These are phyloP conservation scores for Mucor indicus DNA, from an alignment of 371 early-diverging fungal species.

Conservation along the genomic window DNA sequence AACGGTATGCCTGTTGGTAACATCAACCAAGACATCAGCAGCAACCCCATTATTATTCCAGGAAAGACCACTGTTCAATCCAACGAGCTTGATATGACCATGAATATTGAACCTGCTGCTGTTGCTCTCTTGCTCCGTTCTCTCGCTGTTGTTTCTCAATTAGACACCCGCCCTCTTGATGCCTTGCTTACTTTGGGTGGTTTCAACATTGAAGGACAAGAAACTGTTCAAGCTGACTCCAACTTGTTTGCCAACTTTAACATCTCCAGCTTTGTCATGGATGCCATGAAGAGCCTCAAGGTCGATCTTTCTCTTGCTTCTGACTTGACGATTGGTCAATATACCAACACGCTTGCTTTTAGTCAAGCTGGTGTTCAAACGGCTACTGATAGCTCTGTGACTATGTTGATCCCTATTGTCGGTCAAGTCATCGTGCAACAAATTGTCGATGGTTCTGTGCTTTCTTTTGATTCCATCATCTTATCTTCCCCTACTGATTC, in stretches of 20 bases:
- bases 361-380: slow-evolving; percentile 48
- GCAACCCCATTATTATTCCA: slow-evolving; percentile 36
- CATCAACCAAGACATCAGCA: slow-evolving; percentile 46
- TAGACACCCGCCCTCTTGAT: slow-evolving; percentile 49
- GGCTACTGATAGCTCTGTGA: slow-evolving; percentile 43
- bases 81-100: slow-evolving; percentile 27
- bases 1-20: slow-evolving; percentile 51
- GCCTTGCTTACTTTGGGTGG: slow-evolving; percentile 48
- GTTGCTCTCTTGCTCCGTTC: slow-evolving; percentile 46
- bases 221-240: slow-evolving; percentile 35
- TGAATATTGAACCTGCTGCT: slow-evolving; percentile 47
- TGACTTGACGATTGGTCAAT: slow-evolving; percentile 51
- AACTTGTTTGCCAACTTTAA: slow-evolving; percentile 46
- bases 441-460: slow-evolving; percentile 49
- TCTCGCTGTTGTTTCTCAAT: slow-evolving; percentile 44
- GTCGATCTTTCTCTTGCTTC: slow-evolving; percentile 54
- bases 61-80: slow-evolving; percentile 36
- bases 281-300: slow-evolving; percentile 51
- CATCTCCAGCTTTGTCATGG: slow-evolving; percentile 44
- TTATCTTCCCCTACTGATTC: slow-evolving; percentile 50
- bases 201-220: slow-evolving; percentile 37
- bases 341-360: slow-evolving; percentile 41
- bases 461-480: slow-evolving; percentile 45
- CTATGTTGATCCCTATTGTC: slow-evolving; percentile 51
- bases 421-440: slow-evolving; percentile 60